Conservation (phyloP, 305 asterid species). For the Rubia peregrina region DNA sequence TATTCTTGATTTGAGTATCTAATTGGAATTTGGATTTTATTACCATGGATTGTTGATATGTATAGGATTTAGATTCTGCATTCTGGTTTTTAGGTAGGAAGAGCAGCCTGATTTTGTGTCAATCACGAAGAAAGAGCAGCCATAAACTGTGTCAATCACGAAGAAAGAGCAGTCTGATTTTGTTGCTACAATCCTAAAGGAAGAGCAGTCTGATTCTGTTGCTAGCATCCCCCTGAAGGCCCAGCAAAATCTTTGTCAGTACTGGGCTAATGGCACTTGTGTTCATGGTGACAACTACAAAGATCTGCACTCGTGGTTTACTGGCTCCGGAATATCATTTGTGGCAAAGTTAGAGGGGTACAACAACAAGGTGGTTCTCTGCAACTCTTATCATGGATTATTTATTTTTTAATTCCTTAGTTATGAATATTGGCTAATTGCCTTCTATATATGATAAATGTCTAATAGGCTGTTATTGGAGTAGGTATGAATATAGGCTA, state of each 20-base stretch:
- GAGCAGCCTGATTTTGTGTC: too few relatives aligned
- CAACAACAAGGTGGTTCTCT: background rate
- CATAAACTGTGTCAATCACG: too few relatives aligned
- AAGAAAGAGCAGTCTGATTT: background rate
- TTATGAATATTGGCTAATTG: background rate
- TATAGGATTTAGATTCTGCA: background rate
- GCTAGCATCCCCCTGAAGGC: too few relatives aligned
- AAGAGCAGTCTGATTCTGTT: too few relatives aligned
- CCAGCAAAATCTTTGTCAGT: constrained; percentile 15
- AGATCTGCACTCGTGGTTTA: constrained; percentile 33
- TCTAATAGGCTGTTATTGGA: too few relatives aligned
- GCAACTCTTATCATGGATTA: background rate
- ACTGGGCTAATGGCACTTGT: constrained; percentile 33
- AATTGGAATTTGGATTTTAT: background rate
- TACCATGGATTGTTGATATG: background rate
- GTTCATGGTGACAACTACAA: constrained; percentile 35
- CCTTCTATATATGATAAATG: too few relatives aligned
- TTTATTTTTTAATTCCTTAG: background rate
- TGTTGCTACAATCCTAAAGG: too few relatives aligned
- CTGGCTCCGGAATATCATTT: background rate
- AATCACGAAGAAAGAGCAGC: too few relatives aligned
- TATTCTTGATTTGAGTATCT: background rate
- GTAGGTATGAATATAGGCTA: too few relatives aligned
- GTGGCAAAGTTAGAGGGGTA: background rate
- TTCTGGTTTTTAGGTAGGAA: background rate